Conservation (phyloP, 1,139 yeast genomes). For the Fermentozyma sake region DNA sequence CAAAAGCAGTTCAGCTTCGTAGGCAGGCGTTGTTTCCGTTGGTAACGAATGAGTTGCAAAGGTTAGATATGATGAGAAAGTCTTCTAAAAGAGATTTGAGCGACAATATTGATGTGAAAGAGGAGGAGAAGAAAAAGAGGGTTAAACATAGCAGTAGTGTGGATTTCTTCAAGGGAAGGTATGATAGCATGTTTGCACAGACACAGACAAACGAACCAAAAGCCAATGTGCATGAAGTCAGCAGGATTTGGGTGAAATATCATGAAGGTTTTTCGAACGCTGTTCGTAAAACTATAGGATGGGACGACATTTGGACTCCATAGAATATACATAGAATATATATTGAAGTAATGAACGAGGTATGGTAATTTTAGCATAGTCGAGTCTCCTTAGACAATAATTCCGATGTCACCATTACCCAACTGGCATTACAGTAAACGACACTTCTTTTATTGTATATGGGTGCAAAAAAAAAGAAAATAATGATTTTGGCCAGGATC, state of each 20-base stretch:
- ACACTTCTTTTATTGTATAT: too few species aligned
- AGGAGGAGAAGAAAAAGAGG: conserved; percentile 24
- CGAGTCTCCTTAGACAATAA: too few species aligned
- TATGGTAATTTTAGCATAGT: too few species aligned
- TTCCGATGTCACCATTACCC: too few species aligned
- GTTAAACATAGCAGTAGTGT: conserved; percentile 23
- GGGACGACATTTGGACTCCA: conserved; percentile 64
- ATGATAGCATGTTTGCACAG: conserved; percentile 32
- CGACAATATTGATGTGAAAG: conserved; percentile 14
- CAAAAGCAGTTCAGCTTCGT: conserved; percentile 23
- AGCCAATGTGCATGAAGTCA: conserved; percentile 12
- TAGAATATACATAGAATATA: too few species aligned
- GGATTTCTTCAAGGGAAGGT: conserved; percentile 38
- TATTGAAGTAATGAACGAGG: too few species aligned
- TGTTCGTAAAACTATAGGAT: conserved; percentile 76
- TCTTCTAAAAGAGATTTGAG: conserved; percentile 6
- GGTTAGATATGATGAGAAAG: conserved; percentile 16
- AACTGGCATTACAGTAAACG: too few species aligned
- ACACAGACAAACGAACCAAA: conserved; percentile 9
- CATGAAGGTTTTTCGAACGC: conserved; percentile 95
- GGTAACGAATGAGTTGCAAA: conserved; percentile 39
- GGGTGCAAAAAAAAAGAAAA: conserved; percentile 11
- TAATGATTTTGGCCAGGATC: conserved; percentile 97
- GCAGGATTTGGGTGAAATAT: conserved; percentile 83
- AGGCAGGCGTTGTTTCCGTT: conserved; percentile 38